Evolutionary conservation across 164 flowering plant genomes (phyloP), one percentile per base, ranked within the genome.

Genomic region (Macadamia tetraphylla): DNA sequence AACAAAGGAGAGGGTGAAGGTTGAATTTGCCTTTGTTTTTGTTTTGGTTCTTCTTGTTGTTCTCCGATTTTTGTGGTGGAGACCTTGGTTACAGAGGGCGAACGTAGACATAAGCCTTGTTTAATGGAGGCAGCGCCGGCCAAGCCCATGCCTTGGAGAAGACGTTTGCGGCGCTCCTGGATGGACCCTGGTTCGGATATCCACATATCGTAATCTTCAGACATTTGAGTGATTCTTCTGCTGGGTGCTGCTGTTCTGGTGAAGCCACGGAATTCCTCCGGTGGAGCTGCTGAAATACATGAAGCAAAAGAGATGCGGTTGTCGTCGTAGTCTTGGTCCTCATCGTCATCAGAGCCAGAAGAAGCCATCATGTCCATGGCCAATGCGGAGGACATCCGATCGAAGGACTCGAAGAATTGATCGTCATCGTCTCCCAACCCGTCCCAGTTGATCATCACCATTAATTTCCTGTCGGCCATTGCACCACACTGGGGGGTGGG

Each of bases 91-190:
- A 29, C 23, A 23, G 23, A n/a, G 3, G 53, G 55, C n/a, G 15
- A 15, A n/a, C 7, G 58, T 29, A 23, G 46, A 60, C 9, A 9
- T 11, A 1, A 32, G 52, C 29, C 55, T 44, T 52, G 52, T 56
- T 78, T 70, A 1, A 13, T 74, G 0, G 85, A 75, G 35, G 65
- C 66, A 3, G 63, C 71, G 64, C 75, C 40, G 0, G 74, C 43
- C 43, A 90, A 70, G 0, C 98, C 97, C 93, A 94, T 88, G 2
- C 89, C 97, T 46, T 82, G 84, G 15, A 91, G 75, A 13, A 94
- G 84, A 0, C 91, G 88, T 59, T 74, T 77, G 5, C 98, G 86
- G 0, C 97, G 84, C 43, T 90, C 97, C 42, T 65, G 70, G 44
- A 91, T 83, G 35, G 91, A 86, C 0, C 89, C 86, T 0, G 98